phyloP scores from a whole-genome alignment of 2,329 filamentous ascomycete species.

The Cytospora mali region DNA sequence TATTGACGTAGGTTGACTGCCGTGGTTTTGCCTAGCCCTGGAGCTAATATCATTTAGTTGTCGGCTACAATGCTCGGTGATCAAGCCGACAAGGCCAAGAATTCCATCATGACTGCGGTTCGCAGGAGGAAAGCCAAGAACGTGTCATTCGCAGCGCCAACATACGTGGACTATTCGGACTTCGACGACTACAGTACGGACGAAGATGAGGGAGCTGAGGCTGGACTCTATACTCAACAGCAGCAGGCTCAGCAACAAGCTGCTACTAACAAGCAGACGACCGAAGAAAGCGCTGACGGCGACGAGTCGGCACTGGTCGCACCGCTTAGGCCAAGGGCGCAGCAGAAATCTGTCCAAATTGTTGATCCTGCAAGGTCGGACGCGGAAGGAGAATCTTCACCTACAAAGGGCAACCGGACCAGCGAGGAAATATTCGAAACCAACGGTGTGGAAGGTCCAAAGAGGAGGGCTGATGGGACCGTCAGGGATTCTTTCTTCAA shows the following conservation, averaged over 20 bases:
- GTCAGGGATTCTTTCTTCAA: slow-evolving; percentile 96
- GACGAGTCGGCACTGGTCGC: slow-evolving; percentile 60
- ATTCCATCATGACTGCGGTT: slow-evolving; percentile 81
- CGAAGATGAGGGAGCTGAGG: slow-evolving; percentile 68
- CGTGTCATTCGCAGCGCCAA: slow-evolving; percentile 82
- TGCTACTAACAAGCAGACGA: slow-evolving; percentile 34
- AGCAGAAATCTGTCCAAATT: slow-evolving; percentile 43
- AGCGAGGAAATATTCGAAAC: slow-evolving; percentile 70
- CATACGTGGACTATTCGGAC: slow-evolving; percentile 81
- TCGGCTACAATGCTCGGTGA: slow-evolving; percentile 66
- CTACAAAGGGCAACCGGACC: slow-evolving; percentile 41
- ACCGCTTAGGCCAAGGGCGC: slow-evolving; percentile 53
- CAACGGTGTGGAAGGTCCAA: slow-evolving; percentile 52
- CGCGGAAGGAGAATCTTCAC: slow-evolving; percentile 40
- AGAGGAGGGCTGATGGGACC: slow-evolving; percentile 79
- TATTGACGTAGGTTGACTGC: slow-evolving; percentile 74
- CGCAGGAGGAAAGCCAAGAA: slow-evolving; percentile 80
- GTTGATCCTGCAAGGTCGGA: slow-evolving; percentile 39
- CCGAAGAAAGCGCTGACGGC: slow-evolving; percentile 39
- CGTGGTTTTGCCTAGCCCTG: slow-evolving; percentile 2
- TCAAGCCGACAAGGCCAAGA: slow-evolving; percentile 75
- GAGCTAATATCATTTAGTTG: slow-evolving; percentile 47
- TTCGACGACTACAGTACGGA: slow-evolving; percentile 40
- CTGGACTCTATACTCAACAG: slow-evolving; percentile 37
- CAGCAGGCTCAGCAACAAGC: slow-evolving; percentile 34